phyloP scores from a whole-genome alignment of 495 filamentous ascomycete species.

The Pyrenula massariospora region DNA sequence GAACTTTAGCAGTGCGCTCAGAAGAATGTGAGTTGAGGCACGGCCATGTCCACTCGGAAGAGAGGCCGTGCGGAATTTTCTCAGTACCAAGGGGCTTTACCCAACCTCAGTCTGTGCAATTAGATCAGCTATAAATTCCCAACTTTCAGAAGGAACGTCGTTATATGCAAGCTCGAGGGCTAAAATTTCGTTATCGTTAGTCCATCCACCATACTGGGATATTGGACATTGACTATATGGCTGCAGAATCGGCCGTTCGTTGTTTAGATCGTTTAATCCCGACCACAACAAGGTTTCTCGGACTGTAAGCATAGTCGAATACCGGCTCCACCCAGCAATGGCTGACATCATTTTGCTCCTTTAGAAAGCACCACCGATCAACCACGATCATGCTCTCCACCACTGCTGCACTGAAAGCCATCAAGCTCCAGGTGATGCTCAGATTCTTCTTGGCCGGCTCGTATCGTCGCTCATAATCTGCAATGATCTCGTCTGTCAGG shows the following conservation, averaged over 20 bases:
- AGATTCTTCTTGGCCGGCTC: constrained; percentile 64
- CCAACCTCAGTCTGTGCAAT: not conserved
- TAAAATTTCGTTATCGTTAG: not conserved
- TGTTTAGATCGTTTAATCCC: constrained; percentile 50
- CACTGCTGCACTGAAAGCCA: constrained; percentile 86
- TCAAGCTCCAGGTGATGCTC: constrained; percentile 78
- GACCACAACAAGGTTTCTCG: constrained; percentile 78
- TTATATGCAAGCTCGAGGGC: not conserved
- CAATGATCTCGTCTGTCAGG: constrained; percentile 64
- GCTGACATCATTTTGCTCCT: constrained; percentile 55
- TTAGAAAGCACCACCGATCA: constrained; percentile 83
- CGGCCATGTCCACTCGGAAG: no score
- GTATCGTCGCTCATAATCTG: constrained; percentile 53
- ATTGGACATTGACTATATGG: no score
- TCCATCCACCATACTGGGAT: not conserved
- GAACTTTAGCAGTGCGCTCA: no score
- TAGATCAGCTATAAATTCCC: not conserved
- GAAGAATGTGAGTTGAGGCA: no score
- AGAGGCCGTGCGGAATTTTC: no score
- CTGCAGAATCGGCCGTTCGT: no score
- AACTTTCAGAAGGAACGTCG: not conserved
- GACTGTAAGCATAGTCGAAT: constrained; percentile 83
- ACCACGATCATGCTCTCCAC: constrained; percentile 84
- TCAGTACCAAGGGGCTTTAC: no score
- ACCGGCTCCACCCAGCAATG: constrained; percentile 86